Evolutionary conservation across 2,329 filamentous ascomycete species (phyloP).

Genomic region (Xylaria sp.): DNA sequence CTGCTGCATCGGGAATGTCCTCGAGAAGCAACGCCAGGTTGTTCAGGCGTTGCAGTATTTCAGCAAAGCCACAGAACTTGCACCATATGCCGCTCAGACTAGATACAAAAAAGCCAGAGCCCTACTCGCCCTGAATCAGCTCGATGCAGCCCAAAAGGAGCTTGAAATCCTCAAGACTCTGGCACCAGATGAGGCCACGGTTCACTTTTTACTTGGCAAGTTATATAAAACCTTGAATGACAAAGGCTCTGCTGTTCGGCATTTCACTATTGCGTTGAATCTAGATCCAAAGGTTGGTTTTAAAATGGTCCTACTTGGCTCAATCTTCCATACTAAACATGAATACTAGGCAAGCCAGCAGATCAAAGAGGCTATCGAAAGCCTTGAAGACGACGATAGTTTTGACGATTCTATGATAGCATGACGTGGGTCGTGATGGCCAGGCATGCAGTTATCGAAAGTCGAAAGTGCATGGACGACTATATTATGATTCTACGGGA

Average conservation of each 20-base stretch:
- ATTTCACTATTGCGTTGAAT: slow-evolving; percentile 95
- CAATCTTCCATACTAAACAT: slow-evolving; percentile 41
- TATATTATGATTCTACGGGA: slow-evolving; percentile 28
- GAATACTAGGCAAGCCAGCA: slow-evolving; percentile 79
- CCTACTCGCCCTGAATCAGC: slow-evolving; percentile 78
- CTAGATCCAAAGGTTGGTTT: slow-evolving; percentile 89
- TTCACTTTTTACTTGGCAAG: slow-evolving; percentile 93
- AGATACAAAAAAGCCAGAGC: slow-evolving; percentile 94
- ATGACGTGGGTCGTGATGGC: slow-evolving; percentile 54
- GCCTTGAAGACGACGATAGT: slow-evolving; percentile 81
- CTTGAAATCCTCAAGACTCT: slow-evolving; percentile 89
- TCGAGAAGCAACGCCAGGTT: slow-evolving; percentile 89
- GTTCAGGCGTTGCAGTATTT: slow-evolving; percentile 84
- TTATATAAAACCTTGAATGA: slow-evolving; percentile 79
- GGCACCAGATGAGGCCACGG: slow-evolving; percentile 93
- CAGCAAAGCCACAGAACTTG: slow-evolving; percentile 81
- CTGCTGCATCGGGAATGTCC: slow-evolving; percentile 88
- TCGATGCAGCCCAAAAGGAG: slow-evolving; percentile 81
- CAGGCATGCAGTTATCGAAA: slow-evolving; percentile 27
- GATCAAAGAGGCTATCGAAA: slow-evolving; percentile 97
- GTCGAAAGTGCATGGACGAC: slow-evolving; percentile 5
- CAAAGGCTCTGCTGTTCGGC: slow-evolving; percentile 83
- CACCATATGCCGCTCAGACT: slow-evolving; percentile 82
- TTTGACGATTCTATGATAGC: slow-evolving; percentile 74
- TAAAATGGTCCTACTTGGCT: not conserved